Evolutionary conservation across 2,329 filamentous ascomycete species (phyloP), one percentile per base, ranked within the genome.

Genomic region (Myriosclerotinia scirpicola): DNA sequence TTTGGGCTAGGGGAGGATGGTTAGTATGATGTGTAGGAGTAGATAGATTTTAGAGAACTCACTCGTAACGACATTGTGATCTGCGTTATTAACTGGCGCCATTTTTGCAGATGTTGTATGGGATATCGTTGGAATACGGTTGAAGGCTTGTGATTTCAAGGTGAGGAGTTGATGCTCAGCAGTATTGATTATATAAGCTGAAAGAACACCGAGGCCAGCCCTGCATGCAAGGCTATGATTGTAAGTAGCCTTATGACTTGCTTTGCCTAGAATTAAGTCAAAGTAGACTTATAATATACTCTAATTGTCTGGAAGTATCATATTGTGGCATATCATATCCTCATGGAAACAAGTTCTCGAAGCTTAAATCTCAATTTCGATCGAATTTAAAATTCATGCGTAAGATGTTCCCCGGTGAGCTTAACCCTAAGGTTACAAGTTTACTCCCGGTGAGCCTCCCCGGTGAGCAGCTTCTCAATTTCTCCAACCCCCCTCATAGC

Each of bases 1-100:
- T 80, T 77, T 85, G 46, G 12, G n/a, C 64, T 65, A 22, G 12
- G 20, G n/a, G 44, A 12, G 36, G 55, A 15, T 26, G n/a, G 42
- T 65, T 52, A 65, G 34, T 48, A 26, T 22, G 11, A 5, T 22
- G 14, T 6, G 17, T 30, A 14, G 48, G 20, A 5, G 2, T 17
- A 50, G n/a, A 14, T 22, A 2, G 5, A 26, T 44, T 6, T 8
- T 44, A 20, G 20, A 59, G 9, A 50, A 65, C 54, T 53, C 15
- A 60, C 64, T 48, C 20, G 56, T 44, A 14, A 65, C 64, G 8
- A 50, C 54, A 52, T 52, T 65, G 26, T 65, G 64, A 26, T 65
- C 54, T 6, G 55, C 54, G 0, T 52, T 65, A 44, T 65, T 65
- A 14, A 65, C 54, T 22, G 64, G 64, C 8, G 64, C 63, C 63